Evolutionary conservation across 805 yeast species (phyloP), one percentile per base, ranked within the genome.

Genomic region (Lachancea waltii): DNA sequence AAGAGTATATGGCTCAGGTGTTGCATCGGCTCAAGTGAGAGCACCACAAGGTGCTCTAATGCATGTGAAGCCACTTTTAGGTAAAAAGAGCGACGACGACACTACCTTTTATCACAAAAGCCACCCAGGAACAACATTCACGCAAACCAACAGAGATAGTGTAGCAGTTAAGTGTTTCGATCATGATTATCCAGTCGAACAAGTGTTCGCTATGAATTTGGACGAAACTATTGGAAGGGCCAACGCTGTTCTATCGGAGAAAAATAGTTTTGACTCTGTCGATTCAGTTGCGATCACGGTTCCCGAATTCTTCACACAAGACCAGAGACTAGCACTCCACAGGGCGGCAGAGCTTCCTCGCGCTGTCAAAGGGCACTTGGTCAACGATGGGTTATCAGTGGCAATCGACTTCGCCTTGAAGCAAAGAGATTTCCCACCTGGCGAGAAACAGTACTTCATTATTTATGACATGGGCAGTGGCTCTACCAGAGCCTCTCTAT

Each of bases 391-490:
- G 11, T 64, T 85, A n/a, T 92, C 97, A 2, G 86, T 85, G 11
- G 95, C 95, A 1, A 62, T 85, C 30, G 85, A 86, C 53, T 89
- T 77, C 57, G 85, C 85, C 1, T 43, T 54, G n/a, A 58, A 53
- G 30, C 49, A 49, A 17, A 41, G 54, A 14, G 46, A 50, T 30
- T 49, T 54, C 34, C 40, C 48, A 7, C 40, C 47, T 16, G 56
- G 48, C 20, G 44, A 42, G 18, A 69, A 83, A 22, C 70, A 73
- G 31, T 69, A 76, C 35, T 84, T 84, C 54, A 56, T 86, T 35
- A 72, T 92, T 24, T 86, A 81, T 56, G 98, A 92, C 58, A 75
- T 84, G 74, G 98, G 98, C 33, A 90, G 95, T 4, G 95, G 95
- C 1, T 80, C 95, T 1, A 83, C 95, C 0, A 76, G 80, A 39